A percentile compares a stretch with the other conserved stretches of the same genome.
These are phyloP conservation scores for Diaporthe sp. DNA, from an alignment of 2,329 filamentous ascomycete genomes.

Conservation along the genomic window DNA sequence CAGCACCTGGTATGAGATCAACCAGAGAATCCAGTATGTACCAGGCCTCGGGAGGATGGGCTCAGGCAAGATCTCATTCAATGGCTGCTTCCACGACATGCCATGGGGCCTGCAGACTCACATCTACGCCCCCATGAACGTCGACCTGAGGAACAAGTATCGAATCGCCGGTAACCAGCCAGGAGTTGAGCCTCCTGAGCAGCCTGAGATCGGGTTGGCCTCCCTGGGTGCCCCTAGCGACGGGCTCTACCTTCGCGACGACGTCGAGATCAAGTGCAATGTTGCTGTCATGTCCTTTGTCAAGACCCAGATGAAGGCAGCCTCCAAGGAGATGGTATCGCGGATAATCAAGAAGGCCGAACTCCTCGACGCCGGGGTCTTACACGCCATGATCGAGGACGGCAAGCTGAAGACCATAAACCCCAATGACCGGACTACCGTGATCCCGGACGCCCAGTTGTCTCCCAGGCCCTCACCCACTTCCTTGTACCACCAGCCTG, in stretches of 20 bases:
- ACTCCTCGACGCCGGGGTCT: slow-evolving; percentile 74
- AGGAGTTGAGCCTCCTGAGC: slow-evolving; percentile 73
- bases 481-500: slow-evolving; percentile 22
- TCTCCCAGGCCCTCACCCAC: slow-evolving; percentile 27
- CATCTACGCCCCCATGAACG: slow-evolving; percentile 76
- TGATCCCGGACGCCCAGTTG: slow-evolving; percentile 24
- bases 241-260: slow-evolving; percentile 77
- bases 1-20: slow-evolving; percentile 82
- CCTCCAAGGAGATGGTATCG: slow-evolving; percentile 77
- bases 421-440: slow-evolving; percentile 63
- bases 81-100: slow-evolving; percentile 80
- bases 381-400: slow-evolving; percentile 77
- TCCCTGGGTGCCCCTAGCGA: slow-evolving; percentile 72
- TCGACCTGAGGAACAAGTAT: slow-evolving; percentile 78
- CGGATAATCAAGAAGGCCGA: slow-evolving; percentile 81
- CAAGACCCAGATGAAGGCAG: slow-evolving; percentile 75
- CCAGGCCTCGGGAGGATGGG: slow-evolving; percentile 77
- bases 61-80: slow-evolving; percentile 76
- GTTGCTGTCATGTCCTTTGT: slow-evolving; percentile 75
- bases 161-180: slow-evolving; percentile 78
- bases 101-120: slow-evolving; percentile 81
- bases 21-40: slow-evolving; percentile 76
- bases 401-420: slow-evolving; percentile 73
- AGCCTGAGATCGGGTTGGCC: slow-evolving; percentile 72
- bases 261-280: slow-evolving; percentile 80